These are phyloP conservation scores for Xylariomycetidae sp. DNA, from an alignment of 2,329 filamentous ascomycete genomes.

Conservation along the genomic window DNA sequence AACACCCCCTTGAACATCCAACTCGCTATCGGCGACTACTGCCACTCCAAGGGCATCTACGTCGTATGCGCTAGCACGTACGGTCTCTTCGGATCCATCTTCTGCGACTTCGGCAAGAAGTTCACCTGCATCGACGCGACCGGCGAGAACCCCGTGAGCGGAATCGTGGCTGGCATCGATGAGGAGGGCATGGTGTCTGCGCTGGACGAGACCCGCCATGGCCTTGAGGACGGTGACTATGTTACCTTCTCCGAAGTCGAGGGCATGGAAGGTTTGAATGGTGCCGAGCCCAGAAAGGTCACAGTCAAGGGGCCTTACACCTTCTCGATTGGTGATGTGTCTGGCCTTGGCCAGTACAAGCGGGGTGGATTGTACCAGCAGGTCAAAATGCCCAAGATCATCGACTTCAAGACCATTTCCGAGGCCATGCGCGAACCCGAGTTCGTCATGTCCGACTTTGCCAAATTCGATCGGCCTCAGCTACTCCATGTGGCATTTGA, in stretches of 20 bases:
- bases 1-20: constrained; percentile 76
- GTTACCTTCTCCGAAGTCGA: constrained; percentile 91
- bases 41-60: constrained; percentile 89
- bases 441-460: constrained; percentile 87
- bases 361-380: constrained; percentile 87
- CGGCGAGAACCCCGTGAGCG: constrained; percentile 79
- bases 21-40: constrained; percentile 81
- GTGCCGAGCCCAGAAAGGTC: constrained; percentile 77
- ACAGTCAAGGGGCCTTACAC: constrained; percentile 95
- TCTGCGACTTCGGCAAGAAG: constrained; percentile 94
- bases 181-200: constrained; percentile 88
- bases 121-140: constrained; percentile 88
- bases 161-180: constrained; percentile 86
- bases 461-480: constrained; percentile 91
- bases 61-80: constrained; percentile 83
- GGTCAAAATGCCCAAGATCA: constrained; percentile 95
- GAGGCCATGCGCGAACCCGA: constrained; percentile 80
- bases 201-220: constrained; percentile 89
- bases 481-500: constrained; percentile 92
- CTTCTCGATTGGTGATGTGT: constrained; percentile 93
- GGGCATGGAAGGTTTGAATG: constrained; percentile 86
- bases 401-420: constrained; percentile 81
- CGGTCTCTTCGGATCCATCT: constrained; percentile 90
- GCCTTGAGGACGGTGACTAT: constrained; percentile 91
- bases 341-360: constrained; percentile 78